Percentiles rank a stretch among this genome's conserved stretches.
phyloP scores from a whole-genome alignment of 805 yeast species.

The Dipodascus geniculatus region DNA sequence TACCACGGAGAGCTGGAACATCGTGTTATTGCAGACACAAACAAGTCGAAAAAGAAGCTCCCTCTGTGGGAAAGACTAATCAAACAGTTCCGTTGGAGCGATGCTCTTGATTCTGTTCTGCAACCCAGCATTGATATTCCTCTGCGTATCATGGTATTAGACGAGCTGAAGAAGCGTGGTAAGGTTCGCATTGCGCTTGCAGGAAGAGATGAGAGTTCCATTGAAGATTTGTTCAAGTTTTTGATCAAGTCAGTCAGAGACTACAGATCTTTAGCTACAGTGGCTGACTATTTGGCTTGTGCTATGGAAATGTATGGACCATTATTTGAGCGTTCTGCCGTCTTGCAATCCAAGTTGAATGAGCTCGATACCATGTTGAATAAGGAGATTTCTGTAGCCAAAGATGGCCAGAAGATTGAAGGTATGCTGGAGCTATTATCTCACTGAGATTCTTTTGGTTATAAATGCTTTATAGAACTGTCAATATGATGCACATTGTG shows the following conservation, averaged over 20 bases:
- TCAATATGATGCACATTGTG: too few species aligned
- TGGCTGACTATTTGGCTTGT: conserved; percentile 58
- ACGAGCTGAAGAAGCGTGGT: conserved; percentile 80
- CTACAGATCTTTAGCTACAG: conserved; percentile 51
- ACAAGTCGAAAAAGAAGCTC: conserved; percentile 46
- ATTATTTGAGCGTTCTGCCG: conserved; percentile 62
- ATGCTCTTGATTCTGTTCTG: conserved; percentile 83
- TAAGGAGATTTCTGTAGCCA: conserved; percentile 62
- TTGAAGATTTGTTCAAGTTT: conserved; percentile 85
- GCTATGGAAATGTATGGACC: conserved; percentile 65
- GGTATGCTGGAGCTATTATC: conserved; percentile 90
- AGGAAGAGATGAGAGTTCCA: conserved; percentile 73
- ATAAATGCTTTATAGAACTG: too few species aligned
- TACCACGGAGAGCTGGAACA: conserved; percentile 85
- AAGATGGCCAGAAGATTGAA: conserved; percentile 78
- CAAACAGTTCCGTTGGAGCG: conserved; percentile 83
- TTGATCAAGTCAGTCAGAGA: conserved; percentile 65
- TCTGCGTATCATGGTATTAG: conserved; percentile 67
- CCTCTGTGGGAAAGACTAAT: conserved; percentile 75
- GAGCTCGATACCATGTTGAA: conserved; percentile 45
- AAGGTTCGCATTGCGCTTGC: conserved; percentile 71
- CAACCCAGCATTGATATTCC: conserved; percentile 69
- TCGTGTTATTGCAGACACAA: conserved; percentile 46
- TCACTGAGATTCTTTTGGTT: conserved; percentile 1
- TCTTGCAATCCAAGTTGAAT: conserved; percentile 59